phyloP scores from a whole-genome alignment of 257 asterid species.

The Handroanthus guayacan region DNA sequence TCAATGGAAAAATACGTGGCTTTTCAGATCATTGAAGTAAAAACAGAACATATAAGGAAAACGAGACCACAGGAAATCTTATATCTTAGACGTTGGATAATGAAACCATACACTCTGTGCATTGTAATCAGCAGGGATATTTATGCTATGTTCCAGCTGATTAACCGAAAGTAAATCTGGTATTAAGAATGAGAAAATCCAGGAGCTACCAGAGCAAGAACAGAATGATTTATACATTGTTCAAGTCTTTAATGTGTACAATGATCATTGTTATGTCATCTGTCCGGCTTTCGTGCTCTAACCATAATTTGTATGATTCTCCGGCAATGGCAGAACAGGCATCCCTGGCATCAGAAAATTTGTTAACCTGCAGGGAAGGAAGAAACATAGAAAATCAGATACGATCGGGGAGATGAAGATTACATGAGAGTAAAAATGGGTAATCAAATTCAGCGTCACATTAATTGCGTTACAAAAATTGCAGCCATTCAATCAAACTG shows the following conservation, averaged over 20 bases:
- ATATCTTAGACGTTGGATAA: constrained; percentile 11
- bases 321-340: constrained; percentile 86
- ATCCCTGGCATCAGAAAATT: constrained; percentile 72
- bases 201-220: constrained; percentile 41
- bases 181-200: constrained; percentile 38
- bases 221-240: constrained; percentile 59
- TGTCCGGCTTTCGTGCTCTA: constrained; percentile 89
- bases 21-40: neutral
- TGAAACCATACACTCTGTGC: constrained; percentile 22
- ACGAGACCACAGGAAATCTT: constrained; percentile 18
- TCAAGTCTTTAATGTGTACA: constrained; percentile 75
- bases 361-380: constrained; percentile 58
- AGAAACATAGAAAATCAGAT: constrained; percentile 23
- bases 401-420: neutral
- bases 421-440: neutral
- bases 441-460: constrained; percentile 4
- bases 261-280: constrained; percentile 93
- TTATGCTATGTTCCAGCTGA: constrained; percentile 24
- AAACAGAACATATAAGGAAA: neutral
- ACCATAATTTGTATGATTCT: constrained; percentile 89
- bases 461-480: neutral
- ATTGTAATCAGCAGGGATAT: constrained; percentile 29
- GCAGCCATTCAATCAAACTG: neutral
- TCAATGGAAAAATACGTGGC: neutral
- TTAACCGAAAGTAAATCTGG: constrained; percentile 35